phyloP scores from a whole-genome alignment of 2,329 filamentous ascomycete species.

The Diaporthe nobilis region DNA sequence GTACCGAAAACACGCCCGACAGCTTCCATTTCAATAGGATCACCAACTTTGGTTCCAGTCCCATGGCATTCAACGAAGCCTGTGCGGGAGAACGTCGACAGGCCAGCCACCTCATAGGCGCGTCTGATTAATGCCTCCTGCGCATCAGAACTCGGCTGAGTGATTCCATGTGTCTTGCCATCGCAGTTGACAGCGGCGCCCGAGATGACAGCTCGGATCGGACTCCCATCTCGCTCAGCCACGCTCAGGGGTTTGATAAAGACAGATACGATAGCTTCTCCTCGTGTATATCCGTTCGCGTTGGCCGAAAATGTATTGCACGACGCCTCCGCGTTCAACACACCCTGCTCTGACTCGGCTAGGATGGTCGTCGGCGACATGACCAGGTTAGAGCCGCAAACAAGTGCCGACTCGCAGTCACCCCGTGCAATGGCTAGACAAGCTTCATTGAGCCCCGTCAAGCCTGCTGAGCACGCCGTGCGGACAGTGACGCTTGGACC shows the following conservation, averaged over 20 bases:
- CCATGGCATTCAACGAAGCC: slow-evolving; percentile 53
- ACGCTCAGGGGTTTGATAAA: slow-evolving; percentile 62
- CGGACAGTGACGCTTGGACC: slow-evolving; percentile 50
- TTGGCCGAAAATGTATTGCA: slow-evolving; percentile 56
- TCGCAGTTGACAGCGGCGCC: slow-evolving; percentile 57
- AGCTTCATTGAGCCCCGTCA: slow-evolving; percentile 53
- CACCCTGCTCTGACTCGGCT: slow-evolving; percentile 52
- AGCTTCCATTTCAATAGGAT: slow-evolving; percentile 53
- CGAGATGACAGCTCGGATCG: slow-evolving; percentile 56
- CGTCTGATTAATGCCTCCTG: slow-evolving; percentile 52
- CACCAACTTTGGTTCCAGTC: slow-evolving; percentile 53
- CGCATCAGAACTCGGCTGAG: slow-evolving; percentile 52
- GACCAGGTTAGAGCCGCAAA: slow-evolving; percentile 54
- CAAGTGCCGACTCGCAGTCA: slow-evolving; percentile 53
- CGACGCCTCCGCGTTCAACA: slow-evolving; percentile 53
- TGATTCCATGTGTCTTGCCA: slow-evolving; percentile 58
- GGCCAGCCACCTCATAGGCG: slow-evolving; percentile 49
- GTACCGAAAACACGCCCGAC: slow-evolving; percentile 50
- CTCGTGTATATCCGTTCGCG: slow-evolving; percentile 65
- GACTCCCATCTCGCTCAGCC: slow-evolving; percentile 62
- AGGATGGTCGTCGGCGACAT: slow-evolving; percentile 49
- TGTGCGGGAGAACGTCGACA: slow-evolving; percentile 46
- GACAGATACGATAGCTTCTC: slow-evolving; percentile 61
- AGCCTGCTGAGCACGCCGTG: slow-evolving; percentile 56
- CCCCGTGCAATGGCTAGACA: slow-evolving; percentile 45